phyloP scores from a whole-genome alignment of 305 asterid genomes.

The Plantago lanceolata region DNA sequence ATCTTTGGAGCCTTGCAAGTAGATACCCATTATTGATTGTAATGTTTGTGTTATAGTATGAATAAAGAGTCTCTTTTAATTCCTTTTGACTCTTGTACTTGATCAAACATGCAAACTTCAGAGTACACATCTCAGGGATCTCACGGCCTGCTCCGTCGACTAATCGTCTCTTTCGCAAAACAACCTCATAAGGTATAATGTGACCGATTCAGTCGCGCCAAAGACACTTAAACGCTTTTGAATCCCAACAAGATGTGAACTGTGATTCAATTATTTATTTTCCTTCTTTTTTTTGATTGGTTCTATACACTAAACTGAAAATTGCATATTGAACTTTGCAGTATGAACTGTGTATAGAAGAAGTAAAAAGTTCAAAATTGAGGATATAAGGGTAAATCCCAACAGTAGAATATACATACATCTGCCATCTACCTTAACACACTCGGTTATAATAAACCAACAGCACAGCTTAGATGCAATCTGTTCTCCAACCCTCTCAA shows the following conservation, averaged over 20 bases:
- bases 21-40: neutral
- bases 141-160: too few species aligned
- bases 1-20: neutral
- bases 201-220: too few species aligned
- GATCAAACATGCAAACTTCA: too few species aligned
- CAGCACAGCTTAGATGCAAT: slow-evolving; percentile 80
- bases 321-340: neutral
- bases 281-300: neutral
- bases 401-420: slow-evolving; percentile 43
- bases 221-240: too few species aligned
- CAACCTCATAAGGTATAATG: too few species aligned
- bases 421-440: slow-evolving; percentile 23
- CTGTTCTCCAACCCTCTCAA: slow-evolving; percentile 93
- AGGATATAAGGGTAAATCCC: slow-evolving; percentile 22
- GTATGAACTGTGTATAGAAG: slow-evolving; percentile 15
- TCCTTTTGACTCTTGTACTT: too few species aligned
- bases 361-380: slow-evolving; percentile 20
- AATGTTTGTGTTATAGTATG: neutral
- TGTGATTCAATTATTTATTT: too few species aligned
- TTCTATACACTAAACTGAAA: neutral
- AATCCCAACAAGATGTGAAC: too few species aligned
- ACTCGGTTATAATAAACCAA: slow-evolving; percentile 56
- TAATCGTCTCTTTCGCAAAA: too few species aligned
- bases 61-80: too few species aligned
- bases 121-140: too few species aligned